A percentile compares a stretch with the other conserved stretches of the same genome.
phyloP scores from a whole-genome alignment of 306 rosid genomes.

The Psophocarpus tetragonolobus region DNA sequence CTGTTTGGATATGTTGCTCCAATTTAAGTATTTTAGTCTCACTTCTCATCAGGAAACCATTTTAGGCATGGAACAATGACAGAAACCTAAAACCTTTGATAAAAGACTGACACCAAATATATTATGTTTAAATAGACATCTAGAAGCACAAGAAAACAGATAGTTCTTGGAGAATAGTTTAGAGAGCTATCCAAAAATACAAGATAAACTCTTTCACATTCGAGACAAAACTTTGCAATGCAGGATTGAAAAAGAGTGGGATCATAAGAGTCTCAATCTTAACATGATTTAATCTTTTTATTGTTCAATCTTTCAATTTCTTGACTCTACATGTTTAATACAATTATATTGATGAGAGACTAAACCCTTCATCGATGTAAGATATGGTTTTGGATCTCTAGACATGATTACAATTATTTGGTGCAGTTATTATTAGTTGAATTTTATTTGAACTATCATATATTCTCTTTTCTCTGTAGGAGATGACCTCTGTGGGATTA shows the following conservation, averaged over 20 bases:
- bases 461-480: not conserved
- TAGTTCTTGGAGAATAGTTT: not conserved
- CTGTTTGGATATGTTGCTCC: too few species aligned
- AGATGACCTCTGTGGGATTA: too few species aligned
- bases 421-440: not conserved
- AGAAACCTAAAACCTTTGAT: too few species aligned
- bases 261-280: too few species aligned
- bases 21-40: not conserved
- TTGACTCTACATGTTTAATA: not conserved
- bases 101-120: too few species aligned
- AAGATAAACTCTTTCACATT: not conserved
- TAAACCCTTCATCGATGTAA: not conserved
- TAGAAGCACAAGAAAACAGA: too few species aligned
- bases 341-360: not conserved
- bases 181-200: not conserved
- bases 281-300: not conserved
- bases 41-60: too few species aligned
- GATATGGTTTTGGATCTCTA: not conserved
- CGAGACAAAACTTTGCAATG: not conserved
- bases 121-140: not conserved
- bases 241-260: not conserved
- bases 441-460: not conserved
- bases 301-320: not conserved
- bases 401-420: not conserved
- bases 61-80: too few species aligned